Conservation (phyloP, 129 eudicot genomes). For the Tagetes patula region DNA sequence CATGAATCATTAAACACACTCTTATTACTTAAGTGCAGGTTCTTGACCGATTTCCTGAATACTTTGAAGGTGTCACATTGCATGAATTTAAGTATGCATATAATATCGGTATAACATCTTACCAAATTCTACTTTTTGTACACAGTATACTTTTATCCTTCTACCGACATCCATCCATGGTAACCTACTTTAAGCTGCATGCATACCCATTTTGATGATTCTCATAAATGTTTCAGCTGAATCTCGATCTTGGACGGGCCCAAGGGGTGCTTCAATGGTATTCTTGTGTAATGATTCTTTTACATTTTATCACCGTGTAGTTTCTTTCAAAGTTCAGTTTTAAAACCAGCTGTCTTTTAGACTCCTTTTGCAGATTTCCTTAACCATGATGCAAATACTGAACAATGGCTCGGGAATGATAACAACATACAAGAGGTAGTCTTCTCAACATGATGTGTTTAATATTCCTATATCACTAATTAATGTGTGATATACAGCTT, state of each 20-base stretch:
- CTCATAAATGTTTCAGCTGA: constrained; percentile 51
- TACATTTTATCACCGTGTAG: not conserved
- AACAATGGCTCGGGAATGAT: constrained; percentile 52
- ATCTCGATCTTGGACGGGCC: constrained; percentile 84
- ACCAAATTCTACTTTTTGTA: not conserved
- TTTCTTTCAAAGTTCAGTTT: not conserved
- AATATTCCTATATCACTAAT: not conserved
- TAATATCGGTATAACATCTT: constrained; percentile 51
- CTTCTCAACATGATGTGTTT: constrained; percentile 1
- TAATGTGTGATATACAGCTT: constrained; percentile 43
- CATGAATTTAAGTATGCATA: constrained; percentile 64
- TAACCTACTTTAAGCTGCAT: constrained; percentile 6
- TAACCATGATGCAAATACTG: constrained; percentile 74
- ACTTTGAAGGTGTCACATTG: constrained; percentile 47
- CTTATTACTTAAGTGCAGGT: constrained; percentile 42
- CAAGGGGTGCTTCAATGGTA: constrained; percentile 80
- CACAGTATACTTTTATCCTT: not conserved
- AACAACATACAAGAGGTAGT: constrained; percentile 59
- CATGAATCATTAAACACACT: not conserved
- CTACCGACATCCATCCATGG: constrained; percentile 7
- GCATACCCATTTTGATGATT: not conserved
- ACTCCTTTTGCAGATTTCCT: constrained; percentile 91
- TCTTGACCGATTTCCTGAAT: constrained; percentile 45
- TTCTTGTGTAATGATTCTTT: constrained; percentile 12
- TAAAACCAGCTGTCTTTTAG: constrained; percentile 34